Evolutionary conservation across 306 rosid genomes (phyloP), one percentile per base, ranked within the genome.

Genomic region (Albizia julibrissin): DNA sequence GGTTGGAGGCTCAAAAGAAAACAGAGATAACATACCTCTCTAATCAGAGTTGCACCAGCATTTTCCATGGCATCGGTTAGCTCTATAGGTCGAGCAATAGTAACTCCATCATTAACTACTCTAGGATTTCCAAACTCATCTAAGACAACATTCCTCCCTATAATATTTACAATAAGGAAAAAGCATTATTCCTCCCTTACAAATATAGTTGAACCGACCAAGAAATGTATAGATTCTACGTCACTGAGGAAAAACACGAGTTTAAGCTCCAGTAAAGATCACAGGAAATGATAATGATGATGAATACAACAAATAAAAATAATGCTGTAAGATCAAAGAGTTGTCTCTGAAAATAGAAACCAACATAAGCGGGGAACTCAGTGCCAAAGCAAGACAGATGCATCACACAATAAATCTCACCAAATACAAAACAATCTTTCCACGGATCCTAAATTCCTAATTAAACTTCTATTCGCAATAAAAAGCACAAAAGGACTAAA

Each of bases 161-260:
- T 72, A 77, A 80, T 46, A 71, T 10, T 47, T 16, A 78, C 67
- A 76, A 26, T 3, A 47, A 13, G 79, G 61, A 76, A 49, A 58
- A 14, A 34, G 10, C 6, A 58, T 37, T 44, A 29, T 15, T 56
- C 46, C 39, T 31, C 39, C 34, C 5, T 22, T 12, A 68, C 29
- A 33, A 4, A 18, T 4, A 74, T 7, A n/a, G 29, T 40, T 39
- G 16, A 69, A 40, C 74, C 39, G 19, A 21, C 4, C 22, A 12
- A 42, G n/a, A 69, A 40, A 22, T 24, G 21, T 24, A 22, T n/a
- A 70, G 1, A 4, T 21, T 40, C 50, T 39, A 21, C 13, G 50
- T 2, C 54, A 14, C 24, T 40, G 54, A 69, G 14, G 21, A 42
- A 70, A 42, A 42, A 9, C 27, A 18, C 24, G 7, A 9, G 18